phyloP scores from a whole-genome alignment of 2,329 filamentous ascomycete species.

The Bipolaris gigantea region DNA sequence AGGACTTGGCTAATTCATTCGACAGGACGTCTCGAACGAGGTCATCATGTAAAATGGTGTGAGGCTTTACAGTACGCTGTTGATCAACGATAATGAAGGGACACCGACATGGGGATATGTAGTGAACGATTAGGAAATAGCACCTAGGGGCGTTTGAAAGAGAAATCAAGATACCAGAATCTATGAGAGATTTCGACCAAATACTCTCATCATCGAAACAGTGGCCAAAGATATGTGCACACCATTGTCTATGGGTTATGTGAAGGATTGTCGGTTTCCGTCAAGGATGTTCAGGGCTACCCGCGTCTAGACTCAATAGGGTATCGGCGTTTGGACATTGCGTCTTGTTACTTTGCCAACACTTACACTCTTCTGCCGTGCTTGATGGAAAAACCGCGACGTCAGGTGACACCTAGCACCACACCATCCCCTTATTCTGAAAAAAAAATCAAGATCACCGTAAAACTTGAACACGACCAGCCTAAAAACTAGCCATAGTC shows the following conservation, averaged over 20 bases:
- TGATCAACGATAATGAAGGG: not conserved
- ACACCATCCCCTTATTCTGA: no score
- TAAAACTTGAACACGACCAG: not conserved
- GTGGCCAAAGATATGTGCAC: not conserved
- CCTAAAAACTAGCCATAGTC: not conserved
- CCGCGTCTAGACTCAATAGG: slow-evolving; percentile 15
- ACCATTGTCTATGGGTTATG: not conserved
- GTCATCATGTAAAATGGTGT: slow-evolving; percentile 78
- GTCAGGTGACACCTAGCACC: not conserved
- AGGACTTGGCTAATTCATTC: slow-evolving; percentile 5
- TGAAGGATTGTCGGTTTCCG: not conserved
- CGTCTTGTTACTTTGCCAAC: not conserved
- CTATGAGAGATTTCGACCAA: not conserved
- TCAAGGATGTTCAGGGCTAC: slow-evolving; percentile 5
- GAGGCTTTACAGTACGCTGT: not conserved
- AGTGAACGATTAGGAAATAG: slow-evolving; percentile 15
- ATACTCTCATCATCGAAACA: not conserved
- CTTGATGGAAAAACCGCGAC: not conserved
- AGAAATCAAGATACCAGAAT: slow-evolving; percentile 13
- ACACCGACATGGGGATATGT: not conserved
- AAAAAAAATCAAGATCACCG: not conserved
- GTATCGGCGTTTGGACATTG: slow-evolving; percentile 9
- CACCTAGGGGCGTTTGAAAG: not conserved
- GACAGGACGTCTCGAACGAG: slow-evolving; percentile 77
- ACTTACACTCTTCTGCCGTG: not conserved